Conservation (phyloP, 2,329 filamentous ascomycete species). For the Ophiostoma perfectum region DNA sequence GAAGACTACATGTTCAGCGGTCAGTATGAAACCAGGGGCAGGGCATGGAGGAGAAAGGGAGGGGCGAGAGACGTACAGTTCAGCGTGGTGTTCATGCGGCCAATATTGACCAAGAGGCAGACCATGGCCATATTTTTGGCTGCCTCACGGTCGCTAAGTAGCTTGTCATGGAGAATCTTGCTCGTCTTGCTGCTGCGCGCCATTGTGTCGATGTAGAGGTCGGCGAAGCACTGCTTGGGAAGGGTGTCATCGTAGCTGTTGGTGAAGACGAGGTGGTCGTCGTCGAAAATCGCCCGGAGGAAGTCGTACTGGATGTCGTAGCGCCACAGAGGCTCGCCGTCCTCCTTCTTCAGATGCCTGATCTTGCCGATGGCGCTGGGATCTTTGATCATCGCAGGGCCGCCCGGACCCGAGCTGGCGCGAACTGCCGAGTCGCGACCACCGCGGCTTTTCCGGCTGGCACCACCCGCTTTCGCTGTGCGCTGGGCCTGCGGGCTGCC, state of each 20-base stretch:
- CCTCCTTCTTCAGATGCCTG: constrained; percentile 79
- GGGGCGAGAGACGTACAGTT: constrained; percentile 63
- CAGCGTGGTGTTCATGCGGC: constrained; percentile 96
- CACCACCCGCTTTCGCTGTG: background rate
- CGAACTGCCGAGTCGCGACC: constrained; percentile 33
- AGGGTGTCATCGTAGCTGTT: constrained; percentile 70
- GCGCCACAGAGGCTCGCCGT: constrained; percentile 80
- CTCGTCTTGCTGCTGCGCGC: constrained; percentile 97
- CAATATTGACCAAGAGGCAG: constrained; percentile 92
- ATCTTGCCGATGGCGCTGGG: constrained; percentile 60
- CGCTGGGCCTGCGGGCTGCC: constrained; percentile 38
- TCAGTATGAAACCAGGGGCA: constrained; percentile 30
- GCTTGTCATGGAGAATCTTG: constrained; percentile 95
- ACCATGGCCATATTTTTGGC: constrained; percentile 99
- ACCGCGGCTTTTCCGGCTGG: constrained; percentile 27
- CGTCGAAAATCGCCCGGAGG: constrained; percentile 71
- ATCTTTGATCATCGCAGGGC: constrained; percentile 32
- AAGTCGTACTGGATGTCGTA: constrained; percentile 88
- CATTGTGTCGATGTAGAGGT: constrained; percentile 98
- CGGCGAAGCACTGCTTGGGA: constrained; percentile 75
- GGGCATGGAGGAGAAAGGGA: constrained; percentile 13
- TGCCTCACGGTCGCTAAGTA: constrained; percentile 83
- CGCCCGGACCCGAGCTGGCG: constrained; percentile 25
- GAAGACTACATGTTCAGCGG: constrained; percentile 61
- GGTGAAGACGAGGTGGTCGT: constrained; percentile 72